phyloP scores from a whole-genome alignment of 2,329 filamentous ascomycete species.

The Diaporthe capsici region DNA sequence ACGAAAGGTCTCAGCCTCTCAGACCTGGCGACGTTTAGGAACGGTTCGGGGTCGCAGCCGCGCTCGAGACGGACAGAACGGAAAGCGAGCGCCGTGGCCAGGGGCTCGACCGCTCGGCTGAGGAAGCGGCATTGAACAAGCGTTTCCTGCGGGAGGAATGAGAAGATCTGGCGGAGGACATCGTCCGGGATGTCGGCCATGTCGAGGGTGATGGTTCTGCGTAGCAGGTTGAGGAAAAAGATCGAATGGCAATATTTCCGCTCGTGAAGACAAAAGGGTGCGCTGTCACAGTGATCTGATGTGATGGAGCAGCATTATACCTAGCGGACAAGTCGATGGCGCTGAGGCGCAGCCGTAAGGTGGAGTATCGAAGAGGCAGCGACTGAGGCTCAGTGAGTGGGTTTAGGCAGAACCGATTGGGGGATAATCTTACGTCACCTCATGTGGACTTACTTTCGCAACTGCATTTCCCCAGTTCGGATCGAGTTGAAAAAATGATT shows the following conservation, averaged over 20 bases:
- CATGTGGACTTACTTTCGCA: background rate
- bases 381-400: conserved; percentile 12
- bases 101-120: background rate
- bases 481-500: no score
- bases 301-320: no score
- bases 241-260: background rate
- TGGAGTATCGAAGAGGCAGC: conserved; percentile 5
- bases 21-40: conserved; percentile 4
- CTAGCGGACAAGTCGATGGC: background rate
- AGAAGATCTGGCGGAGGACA: conserved; percentile 15
- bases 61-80: conserved; percentile 24
- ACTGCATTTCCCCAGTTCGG: background rate
- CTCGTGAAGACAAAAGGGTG: background rate
- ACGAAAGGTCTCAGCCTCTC: conserved; percentile 21
- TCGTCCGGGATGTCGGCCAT: conserved; percentile 35
- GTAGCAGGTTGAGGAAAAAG: background rate
- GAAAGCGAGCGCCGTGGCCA: conserved; percentile 19
- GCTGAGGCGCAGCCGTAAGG: background rate
- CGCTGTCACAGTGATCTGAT: background rate
- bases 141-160: conserved; percentile 17
- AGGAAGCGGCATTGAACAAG: conserved; percentile 29
- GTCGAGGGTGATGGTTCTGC: background rate
- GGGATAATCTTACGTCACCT: conserved; percentile 7
- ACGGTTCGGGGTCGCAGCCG: background rate
- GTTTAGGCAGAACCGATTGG: background rate